Base-by-base conservation (phyloP, 148 eudicot species). In the Chenopodium berlandieri region DNA sequence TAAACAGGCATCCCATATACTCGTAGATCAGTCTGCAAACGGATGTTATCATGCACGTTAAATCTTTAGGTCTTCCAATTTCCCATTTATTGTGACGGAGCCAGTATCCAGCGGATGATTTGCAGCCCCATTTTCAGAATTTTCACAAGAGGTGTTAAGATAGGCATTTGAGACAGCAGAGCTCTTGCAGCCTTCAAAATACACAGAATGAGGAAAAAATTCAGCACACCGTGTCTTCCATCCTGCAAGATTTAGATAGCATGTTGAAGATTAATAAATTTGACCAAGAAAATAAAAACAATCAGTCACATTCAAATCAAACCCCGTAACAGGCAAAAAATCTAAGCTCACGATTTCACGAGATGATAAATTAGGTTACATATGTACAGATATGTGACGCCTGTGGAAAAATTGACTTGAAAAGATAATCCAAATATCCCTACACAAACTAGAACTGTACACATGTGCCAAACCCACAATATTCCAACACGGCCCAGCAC, bases 141-240 rank as follows among this genome's bases (percentile, higher is more conserved):
- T 78, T 66, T 84, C 81, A 48, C 52, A 34, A 65, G 46, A 75
- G 73, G 83, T 86, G 82, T 89, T 84, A 50, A 80, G 82, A 79
- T 84, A 78, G 73, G 88, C 83, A 78, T 82, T 89, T 54, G 87
- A 80, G 32, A 87, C 88, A 62, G 85, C 89, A 78, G 98, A 94
- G 86, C 99, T 92, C 44, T 54, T 85, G 71, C 83, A 83, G 75
- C 99, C 99, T 82, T 88, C 94, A 37, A 96, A 96, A 82, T 92
- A 91, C 31, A 92, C 89, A 34, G 99, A 94, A 85, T 88, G 87
- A 0, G 94, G 97, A 71, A 96, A 96, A 89, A 82, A 89, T 85
- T 90, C 93, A 0, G 97, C 91, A 83, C 99, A 94, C 67, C 77
- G 87, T 77, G 75, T 81, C 75, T 91, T 96, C 98, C 99, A 96